Conservation (phyloP, 1,284 basidiomycete genomes). For the Papiliotrema laurentii region DNA sequence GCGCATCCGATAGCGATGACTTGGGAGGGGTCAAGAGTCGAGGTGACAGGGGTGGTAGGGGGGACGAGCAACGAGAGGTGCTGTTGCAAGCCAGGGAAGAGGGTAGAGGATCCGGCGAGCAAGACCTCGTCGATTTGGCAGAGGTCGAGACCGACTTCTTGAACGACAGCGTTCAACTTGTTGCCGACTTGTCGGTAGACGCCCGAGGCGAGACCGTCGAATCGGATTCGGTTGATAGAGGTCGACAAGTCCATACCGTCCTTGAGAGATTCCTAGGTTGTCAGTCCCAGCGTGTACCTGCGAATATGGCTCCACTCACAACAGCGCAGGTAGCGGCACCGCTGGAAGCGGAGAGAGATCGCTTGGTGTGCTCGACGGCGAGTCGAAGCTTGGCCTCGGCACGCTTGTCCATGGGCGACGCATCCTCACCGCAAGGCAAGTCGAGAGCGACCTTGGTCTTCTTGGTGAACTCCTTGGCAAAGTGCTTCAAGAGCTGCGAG, state of each 20-base stretch:
- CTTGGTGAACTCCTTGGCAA: constrained; percentile 95
- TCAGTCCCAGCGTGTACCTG: not conserved
- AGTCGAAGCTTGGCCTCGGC: constrained; percentile 90
- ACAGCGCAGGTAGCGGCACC: constrained; percentile 84
- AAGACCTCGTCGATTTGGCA: constrained; percentile 80
- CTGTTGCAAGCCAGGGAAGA: constrained; percentile 78
- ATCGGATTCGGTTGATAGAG: constrained; percentile 88
- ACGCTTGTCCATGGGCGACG: constrained; percentile 64
- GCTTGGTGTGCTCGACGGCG: constrained; percentile 92
- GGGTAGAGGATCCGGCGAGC: constrained; percentile 83
- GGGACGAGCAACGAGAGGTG: constrained; percentile 65
- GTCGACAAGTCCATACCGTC: constrained; percentile 90
- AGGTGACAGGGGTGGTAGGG: constrained; percentile 57
- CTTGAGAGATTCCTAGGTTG: constrained; percentile 72
- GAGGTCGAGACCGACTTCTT: constrained; percentile 64
- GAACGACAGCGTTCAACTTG: constrained; percentile 62
- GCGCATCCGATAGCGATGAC: constrained; percentile 85
- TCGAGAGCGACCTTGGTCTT: constrained; percentile 80
- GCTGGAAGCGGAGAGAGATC: constrained; percentile 81
- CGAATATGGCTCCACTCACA: constrained; percentile 8
- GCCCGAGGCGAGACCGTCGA: constrained; percentile 76
- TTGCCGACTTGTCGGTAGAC: constrained; percentile 68
- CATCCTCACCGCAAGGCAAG: constrained; percentile 55
- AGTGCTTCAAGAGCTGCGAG: constrained; percentile 74
- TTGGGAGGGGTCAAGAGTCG: constrained; percentile 75